phyloP scores from a whole-genome alignment of 129 eudicot species.

The Deinandra increscens region DNA sequence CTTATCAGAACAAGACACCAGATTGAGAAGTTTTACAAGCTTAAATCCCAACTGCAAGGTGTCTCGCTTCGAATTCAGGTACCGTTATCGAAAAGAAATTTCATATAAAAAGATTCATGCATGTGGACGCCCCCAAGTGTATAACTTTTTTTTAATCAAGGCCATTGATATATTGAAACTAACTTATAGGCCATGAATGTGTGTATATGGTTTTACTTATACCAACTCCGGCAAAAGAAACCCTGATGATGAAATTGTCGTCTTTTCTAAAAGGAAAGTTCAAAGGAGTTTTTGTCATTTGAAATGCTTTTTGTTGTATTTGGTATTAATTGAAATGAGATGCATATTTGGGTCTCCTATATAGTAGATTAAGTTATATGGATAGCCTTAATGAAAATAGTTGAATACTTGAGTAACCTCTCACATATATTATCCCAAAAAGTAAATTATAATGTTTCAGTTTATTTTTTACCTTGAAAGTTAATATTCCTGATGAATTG shows the following conservation, averaged over 20 bases:
- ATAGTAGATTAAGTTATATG: too few species aligned
- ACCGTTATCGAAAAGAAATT: background rate
- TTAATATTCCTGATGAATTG: too few species aligned
- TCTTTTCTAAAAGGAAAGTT: background rate
- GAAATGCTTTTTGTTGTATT: too few species aligned
- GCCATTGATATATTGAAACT: background rate
- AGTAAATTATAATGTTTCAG: too few species aligned
- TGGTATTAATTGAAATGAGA: too few species aligned
- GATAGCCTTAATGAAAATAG: too few species aligned
- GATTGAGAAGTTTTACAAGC: slow-evolving; percentile 87
- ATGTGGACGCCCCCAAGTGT: background rate
- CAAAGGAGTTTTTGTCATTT: too few species aligned
- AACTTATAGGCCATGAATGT: background rate
- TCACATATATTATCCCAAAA: too few species aligned
- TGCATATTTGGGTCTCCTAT: too few species aligned
- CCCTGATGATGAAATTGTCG: background rate
- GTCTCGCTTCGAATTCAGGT: slow-evolving; percentile 94
- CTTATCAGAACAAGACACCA: slow-evolving; percentile 96
- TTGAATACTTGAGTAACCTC: too few species aligned
- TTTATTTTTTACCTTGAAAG: too few species aligned
- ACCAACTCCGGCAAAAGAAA: background rate
- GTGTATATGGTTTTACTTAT: background rate
- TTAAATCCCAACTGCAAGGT: slow-evolving; percentile 96
- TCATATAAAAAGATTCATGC: background rate
- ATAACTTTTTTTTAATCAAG: background rate